These are phyloP conservation scores for Alternaria brassicicola DNA, from an alignment of 2,329 filamentous ascomycete genomes.

Conservation along the genomic window DNA sequence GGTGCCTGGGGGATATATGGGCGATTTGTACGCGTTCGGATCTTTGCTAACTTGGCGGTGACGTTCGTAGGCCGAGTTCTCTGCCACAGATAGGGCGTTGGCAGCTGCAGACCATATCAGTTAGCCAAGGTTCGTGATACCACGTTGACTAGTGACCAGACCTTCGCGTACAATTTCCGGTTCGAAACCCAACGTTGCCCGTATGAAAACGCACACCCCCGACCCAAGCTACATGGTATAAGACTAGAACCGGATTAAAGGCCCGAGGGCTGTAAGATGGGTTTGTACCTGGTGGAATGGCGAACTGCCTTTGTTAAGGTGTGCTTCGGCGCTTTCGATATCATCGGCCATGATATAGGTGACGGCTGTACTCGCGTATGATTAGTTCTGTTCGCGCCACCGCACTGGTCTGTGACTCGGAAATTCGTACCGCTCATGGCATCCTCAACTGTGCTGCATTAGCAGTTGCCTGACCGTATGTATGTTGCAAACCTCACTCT, in stretches of 20 bases:
- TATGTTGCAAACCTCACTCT: constrained; percentile 50
- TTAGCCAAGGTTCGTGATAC: neutral
- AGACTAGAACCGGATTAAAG: constrained; percentile 14
- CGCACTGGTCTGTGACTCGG: neutral
- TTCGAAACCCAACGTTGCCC: constrained; percentile 87
- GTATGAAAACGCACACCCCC: constrained; percentile 82
- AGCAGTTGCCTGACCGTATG: constrained; percentile 10
- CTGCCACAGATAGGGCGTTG: constrained; percentile 73
- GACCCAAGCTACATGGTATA: constrained; percentile 67
- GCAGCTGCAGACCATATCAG: constrained; percentile 60
- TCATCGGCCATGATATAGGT: constrained; percentile 86
- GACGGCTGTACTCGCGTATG: constrained; percentile 58
- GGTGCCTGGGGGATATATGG: constrained; percentile 80
- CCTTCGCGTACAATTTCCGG: constrained; percentile 85
- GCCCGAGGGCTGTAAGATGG: neutral
- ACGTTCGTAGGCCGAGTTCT: constrained; percentile 76
- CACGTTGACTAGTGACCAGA: constrained; percentile 32
- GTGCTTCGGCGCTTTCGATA: constrained; percentile 79
- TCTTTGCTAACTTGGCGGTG: constrained; percentile 76
- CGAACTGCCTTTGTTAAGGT: constrained; percentile 73
- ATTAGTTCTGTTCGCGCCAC: constrained; percentile 26
- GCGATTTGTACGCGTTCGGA: constrained; percentile 59
- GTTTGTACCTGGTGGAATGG: constrained; percentile 76
- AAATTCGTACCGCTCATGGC: constrained; percentile 53
- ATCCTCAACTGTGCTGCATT: constrained; percentile 50